A percentile compares a stretch with the other conserved stretches of the same genome.
phyloP scores from a whole-genome alignment of 805 yeast genomes.

The Zygosaccharomyces pseudorouxii region DNA sequence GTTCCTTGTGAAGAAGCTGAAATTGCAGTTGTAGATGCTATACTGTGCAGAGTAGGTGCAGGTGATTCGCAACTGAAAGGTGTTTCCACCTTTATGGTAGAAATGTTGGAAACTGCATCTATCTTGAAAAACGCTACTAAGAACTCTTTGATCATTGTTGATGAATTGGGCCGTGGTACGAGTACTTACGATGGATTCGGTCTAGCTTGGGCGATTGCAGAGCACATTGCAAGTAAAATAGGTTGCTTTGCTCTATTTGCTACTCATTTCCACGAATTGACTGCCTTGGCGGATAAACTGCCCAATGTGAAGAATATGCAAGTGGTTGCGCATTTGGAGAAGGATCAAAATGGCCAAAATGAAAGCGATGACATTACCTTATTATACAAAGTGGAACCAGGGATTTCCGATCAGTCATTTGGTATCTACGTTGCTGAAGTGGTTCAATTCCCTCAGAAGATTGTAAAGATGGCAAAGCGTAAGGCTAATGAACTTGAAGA shows the following conservation, averaged over 20 bases:
- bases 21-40: slow-evolving; percentile 80
- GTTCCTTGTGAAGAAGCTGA: slow-evolving; percentile 80
- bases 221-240: slow-evolving; percentile 66
- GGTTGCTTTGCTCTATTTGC: slow-evolving; percentile 86
- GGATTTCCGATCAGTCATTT: slow-evolving; percentile 92
- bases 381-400: slow-evolving; percentile 90
- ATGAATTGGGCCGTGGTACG: slow-evolving; percentile 82
- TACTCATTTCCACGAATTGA: slow-evolving; percentile 95
- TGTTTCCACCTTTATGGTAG: slow-evolving; percentile 95
- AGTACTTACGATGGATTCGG: slow-evolving; percentile 96
- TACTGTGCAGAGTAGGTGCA: slow-evolving; percentile 96
- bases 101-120: slow-evolving; percentile 94
- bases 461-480: slow-evolving; percentile 90
- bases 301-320: slow-evolving; percentile 74
- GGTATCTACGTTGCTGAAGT: slow-evolving; percentile 98
- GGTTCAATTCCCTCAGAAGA: slow-evolving; percentile 87
- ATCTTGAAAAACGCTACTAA: slow-evolving; percentile 80
- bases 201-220: slow-evolving; percentile 93
- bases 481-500: slow-evolving; percentile 85
- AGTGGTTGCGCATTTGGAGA: slow-evolving; percentile 86
- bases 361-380: slow-evolving; percentile 69
- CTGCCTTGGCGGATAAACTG: slow-evolving; percentile 63
- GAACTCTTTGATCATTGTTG: slow-evolving; percentile 85
- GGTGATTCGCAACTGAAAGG: slow-evolving; percentile 97
- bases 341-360: slow-evolving; percentile 31